Percentiles rank a stretch among this genome's conserved stretches.
phyloP scores from a whole-genome alignment of 192 early-diverging fungal genomes.

The Kickxella alabastrina region DNA sequence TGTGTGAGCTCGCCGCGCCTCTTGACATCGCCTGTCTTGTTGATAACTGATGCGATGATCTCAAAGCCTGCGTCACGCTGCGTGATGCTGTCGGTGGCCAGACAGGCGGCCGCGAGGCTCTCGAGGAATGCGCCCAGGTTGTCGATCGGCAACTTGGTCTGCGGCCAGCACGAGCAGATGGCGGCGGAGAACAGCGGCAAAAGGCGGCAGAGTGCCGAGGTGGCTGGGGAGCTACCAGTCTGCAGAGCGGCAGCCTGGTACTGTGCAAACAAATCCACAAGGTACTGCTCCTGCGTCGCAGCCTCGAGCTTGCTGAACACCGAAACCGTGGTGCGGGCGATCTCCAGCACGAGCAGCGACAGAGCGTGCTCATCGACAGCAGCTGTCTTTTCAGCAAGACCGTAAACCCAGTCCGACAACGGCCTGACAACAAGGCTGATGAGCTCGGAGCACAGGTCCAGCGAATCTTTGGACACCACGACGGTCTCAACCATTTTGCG shows the following conservation, averaged over 20 bases:
- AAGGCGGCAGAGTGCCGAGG: background rate
- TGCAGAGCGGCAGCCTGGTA: slow-evolving; percentile 8
- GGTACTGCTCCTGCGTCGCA: slow-evolving; percentile 13
- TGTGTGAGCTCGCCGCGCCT: slow-evolving; percentile 26
- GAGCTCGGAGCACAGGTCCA: slow-evolving; percentile 6
- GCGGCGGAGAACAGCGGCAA: slow-evolving; percentile 35
- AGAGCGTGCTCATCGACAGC: background rate
- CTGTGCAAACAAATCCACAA: slow-evolving; percentile 16
- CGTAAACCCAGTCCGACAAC: slow-evolving; percentile 20
- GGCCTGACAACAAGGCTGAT: slow-evolving; percentile 11
- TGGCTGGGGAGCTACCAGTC: too few relatives aligned
- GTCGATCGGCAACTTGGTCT: slow-evolving; percentile 54
- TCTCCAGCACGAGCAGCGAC: slow-evolving; percentile 22
- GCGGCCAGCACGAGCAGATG: slow-evolving; percentile 36
- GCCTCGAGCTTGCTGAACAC: slow-evolving; percentile 26
- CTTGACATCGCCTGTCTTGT: slow-evolving; percentile 58
- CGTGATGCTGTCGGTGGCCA: slow-evolving; percentile 33
- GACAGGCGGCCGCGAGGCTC: slow-evolving; percentile 36
- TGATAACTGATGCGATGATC: slow-evolving; percentile 59
- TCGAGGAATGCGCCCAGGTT: slow-evolving; percentile 47
- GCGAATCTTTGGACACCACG: background rate
- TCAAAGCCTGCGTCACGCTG: slow-evolving; percentile 57
- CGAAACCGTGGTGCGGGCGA: slow-evolving; percentile 20
- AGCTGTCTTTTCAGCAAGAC: background rate
- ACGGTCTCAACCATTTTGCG: slow-evolving; percentile 43